phyloP scores from a whole-genome alignment of 2,329 filamentous ascomycete genomes.

The Sporothrix phasma region DNA sequence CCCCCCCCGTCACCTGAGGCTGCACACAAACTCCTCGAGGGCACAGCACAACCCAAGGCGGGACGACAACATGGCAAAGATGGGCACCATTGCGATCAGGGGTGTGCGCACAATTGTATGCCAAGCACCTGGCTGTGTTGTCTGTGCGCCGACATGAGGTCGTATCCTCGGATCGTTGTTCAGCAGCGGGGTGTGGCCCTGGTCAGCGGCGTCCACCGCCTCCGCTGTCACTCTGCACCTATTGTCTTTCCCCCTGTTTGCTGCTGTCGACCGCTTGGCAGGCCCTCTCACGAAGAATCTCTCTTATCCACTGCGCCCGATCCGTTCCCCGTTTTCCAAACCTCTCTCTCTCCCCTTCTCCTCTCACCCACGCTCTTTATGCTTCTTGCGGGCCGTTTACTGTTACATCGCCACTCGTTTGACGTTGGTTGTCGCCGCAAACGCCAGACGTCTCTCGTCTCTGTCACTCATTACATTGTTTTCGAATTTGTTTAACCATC shows the following conservation, averaged over 20 bases:
- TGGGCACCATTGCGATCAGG: too few species aligned
- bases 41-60: not conserved
- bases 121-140: constrained; percentile 2
- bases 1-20: not conserved
- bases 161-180: not conserved
- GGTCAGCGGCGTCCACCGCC: not conserved
- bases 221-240: not conserved
- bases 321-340: not conserved
- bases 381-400: constrained; percentile 8
- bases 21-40: not conserved
- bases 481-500: not conserved
- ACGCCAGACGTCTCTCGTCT: constrained; percentile 18
- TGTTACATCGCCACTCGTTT: constrained; percentile 5
- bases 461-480: not conserved
- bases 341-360: constrained; percentile 1
- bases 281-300: not conserved
- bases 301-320: not conserved
- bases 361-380: constrained; percentile 7
- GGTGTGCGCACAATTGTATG: too few species aligned
- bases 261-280: not conserved
- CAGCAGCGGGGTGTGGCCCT: not conserved
- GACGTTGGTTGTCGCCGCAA: not conserved
- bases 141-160: not conserved
- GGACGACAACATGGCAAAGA: not conserved
- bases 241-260: not conserved